phyloP scores from a whole-genome alignment of 1,284 basidiomycete genomes.

The Entoloma clypeatum region DNA sequence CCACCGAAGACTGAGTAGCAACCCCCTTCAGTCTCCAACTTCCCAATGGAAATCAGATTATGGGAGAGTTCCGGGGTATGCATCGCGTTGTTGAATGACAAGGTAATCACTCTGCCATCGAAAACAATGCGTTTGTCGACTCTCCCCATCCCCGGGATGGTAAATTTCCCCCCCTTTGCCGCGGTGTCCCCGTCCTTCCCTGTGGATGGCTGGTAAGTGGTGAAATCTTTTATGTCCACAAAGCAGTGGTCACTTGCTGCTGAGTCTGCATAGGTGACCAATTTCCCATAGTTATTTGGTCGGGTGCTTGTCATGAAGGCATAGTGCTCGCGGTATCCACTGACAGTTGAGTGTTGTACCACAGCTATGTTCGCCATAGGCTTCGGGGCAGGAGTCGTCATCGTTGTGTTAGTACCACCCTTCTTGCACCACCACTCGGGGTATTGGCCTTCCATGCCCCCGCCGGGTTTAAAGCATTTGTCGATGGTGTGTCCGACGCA shows the following conservation, averaged over 20 bases:
- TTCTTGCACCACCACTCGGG: constrained; percentile 15
- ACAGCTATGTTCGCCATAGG: neutral
- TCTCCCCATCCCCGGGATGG: constrained; percentile 18
- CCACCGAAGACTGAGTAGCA: constrained; percentile 8
- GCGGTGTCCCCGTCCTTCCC: constrained; percentile 16
- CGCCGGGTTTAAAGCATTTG: constrained; percentile 25
- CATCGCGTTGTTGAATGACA: constrained; percentile 11
- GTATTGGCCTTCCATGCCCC: constrained; percentile 29
- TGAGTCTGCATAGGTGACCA: constrained; percentile 21
- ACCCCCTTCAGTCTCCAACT: constrained; percentile 4
- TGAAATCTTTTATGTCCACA: constrained; percentile 15
- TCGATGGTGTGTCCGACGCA: constrained; percentile 20
- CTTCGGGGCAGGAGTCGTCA: neutral
- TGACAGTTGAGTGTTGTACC: neutral
- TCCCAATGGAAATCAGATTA: constrained; percentile 14
- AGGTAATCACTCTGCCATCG: neutral
- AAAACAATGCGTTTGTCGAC: constrained; percentile 14
- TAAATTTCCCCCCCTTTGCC: constrained; percentile 15
- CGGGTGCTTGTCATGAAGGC: too few species aligned
- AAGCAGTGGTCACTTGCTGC: constrained; percentile 26
- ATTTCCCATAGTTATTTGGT: too few species aligned
- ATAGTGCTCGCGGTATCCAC: too few species aligned
- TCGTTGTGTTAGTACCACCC: neutral
- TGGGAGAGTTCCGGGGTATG: constrained; percentile 11
- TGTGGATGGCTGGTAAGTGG: constrained; percentile 9